Percentiles rank a stretch among this genome's conserved stretches.
phyloP scores from a whole-genome alignment of 2,329 filamentous ascomycete species.

The Talaromyces marneffei region DNA sequence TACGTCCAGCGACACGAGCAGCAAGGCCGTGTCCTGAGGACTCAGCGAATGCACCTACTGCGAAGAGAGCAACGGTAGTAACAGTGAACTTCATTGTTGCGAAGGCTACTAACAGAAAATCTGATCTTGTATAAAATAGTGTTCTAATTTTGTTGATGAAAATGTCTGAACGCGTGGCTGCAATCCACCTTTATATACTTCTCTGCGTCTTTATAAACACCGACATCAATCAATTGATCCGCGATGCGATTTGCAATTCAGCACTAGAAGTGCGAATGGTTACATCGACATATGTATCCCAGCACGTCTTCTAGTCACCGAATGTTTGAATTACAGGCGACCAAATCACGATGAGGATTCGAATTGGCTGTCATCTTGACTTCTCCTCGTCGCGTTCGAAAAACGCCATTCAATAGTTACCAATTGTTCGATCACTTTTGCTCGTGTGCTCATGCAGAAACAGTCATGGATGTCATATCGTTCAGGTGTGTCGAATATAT shows the following conservation, averaged over 20 bases:
- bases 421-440: background rate
- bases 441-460: background rate
- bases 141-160: background rate
- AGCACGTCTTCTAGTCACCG: constrained; percentile 1
- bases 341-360: background rate
- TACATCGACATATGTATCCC: constrained; percentile 1
- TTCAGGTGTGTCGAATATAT: background rate
- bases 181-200: constrained; percentile 2
- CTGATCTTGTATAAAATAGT: background rate
- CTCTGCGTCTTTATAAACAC: background rate
- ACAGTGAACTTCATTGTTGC: constrained; percentile 13
- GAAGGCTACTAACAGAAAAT: background rate
- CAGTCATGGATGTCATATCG: background rate
- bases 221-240: too few species aligned
- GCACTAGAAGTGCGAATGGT: constrained; percentile 8
- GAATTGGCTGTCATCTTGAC: background rate
- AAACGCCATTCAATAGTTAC: background rate
- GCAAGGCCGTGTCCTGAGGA: constrained; percentile 4
- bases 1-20: constrained; percentile 10
- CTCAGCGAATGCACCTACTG: constrained; percentile 8
- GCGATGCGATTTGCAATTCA: background rate
- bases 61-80: constrained; percentile 9
- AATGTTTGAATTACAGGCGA: background rate
- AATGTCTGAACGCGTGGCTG: background rate
- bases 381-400: background rate